Evolutionary conservation across 2,329 filamentous ascomycete species (phyloP).

Genomic region (Colletotrichum eleusines): DNA sequence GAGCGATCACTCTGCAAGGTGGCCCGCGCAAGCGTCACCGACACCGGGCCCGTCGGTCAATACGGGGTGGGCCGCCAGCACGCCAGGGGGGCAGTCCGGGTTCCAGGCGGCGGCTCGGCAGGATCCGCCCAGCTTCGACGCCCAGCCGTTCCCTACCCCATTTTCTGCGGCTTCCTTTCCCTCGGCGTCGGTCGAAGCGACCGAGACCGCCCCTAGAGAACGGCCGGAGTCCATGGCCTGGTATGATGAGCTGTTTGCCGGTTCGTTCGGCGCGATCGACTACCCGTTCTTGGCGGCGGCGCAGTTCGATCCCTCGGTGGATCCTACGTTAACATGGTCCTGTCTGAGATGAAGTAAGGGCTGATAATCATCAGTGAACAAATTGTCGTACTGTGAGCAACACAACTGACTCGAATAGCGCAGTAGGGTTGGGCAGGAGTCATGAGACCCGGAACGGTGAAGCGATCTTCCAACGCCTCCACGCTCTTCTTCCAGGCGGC

Average conservation of each 20-base stretch:
- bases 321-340: constrained; percentile 51
- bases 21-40: constrained; percentile 15
- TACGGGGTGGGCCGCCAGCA: constrained; percentile 15
- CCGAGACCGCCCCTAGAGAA: constrained; percentile 39
- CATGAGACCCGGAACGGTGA: too few relatives aligned
- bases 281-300: constrained; percentile 50
- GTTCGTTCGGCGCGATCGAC: constrained; percentile 51
- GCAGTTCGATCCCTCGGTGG: constrained; percentile 50
- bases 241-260: constrained; percentile 52
- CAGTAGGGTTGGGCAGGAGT: too few relatives aligned
- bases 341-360: constrained; percentile 42
- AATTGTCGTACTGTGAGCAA: too few relatives aligned
- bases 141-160: neutral
- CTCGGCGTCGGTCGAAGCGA: neutral
- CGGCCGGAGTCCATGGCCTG: constrained; percentile 52
- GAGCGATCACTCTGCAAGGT: neutral
- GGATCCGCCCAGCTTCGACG: constrained; percentile 25
- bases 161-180: constrained; percentile 4
- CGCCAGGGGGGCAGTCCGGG: constrained; percentile 13
- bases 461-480: too few relatives aligned
- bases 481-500: too few relatives aligned
- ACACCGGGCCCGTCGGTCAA: constrained; percentile 2
- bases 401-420: too few relatives aligned
- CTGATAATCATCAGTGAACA: too few relatives aligned
- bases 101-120: constrained; percentile 10